phyloP scores from a whole-genome alignment of 208 protist species.

The Trichomonas vaginalis region DNA sequence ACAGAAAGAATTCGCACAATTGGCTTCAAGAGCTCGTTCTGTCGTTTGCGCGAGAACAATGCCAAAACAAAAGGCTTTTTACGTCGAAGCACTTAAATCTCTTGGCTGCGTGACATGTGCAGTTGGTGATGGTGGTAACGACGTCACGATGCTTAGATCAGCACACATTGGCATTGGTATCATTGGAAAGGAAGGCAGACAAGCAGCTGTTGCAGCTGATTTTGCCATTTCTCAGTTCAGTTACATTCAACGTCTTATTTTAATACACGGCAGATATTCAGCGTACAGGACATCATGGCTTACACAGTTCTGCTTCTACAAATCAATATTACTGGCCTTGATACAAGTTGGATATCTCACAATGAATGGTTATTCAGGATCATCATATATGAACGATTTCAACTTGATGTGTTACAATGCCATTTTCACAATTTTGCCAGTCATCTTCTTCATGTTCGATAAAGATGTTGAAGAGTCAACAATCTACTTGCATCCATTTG shows the following conservation, averaged over 20 bases:
- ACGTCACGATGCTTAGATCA: conserved; percentile 37
- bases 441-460: conserved; percentile 3
- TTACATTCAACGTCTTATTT: conserved; percentile 10
- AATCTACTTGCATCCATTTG: background rate
- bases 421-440: conserved; percentile 22
- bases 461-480: conserved; percentile 1
- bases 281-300: background rate
- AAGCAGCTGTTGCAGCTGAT: conserved; percentile 27
- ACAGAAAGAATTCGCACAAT: conserved; percentile 28
- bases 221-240: conserved; percentile 21
- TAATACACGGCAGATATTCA: conserved; percentile 25
- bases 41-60: conserved; percentile 79
- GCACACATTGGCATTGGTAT: conserved; percentile 42
- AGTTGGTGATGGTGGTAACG: conserved; percentile 43
- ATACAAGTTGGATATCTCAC: background rate
- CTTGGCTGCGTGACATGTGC: conserved; percentile 24
- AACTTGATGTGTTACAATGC: conserved; percentile 26
- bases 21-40: conserved; percentile 48
- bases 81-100: conserved; percentile 58
- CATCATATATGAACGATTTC: background rate
- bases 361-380: conserved; percentile 20
- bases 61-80: conserved; percentile 85
- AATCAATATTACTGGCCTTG: conserved; percentile 16
- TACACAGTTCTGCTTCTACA: conserved; percentile 25
- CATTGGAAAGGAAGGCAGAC: conserved; percentile 36